Base-by-base conservation (phyloP, 2,329 filamentous ascomycete species). In the Davidsoniella australis region DNA sequence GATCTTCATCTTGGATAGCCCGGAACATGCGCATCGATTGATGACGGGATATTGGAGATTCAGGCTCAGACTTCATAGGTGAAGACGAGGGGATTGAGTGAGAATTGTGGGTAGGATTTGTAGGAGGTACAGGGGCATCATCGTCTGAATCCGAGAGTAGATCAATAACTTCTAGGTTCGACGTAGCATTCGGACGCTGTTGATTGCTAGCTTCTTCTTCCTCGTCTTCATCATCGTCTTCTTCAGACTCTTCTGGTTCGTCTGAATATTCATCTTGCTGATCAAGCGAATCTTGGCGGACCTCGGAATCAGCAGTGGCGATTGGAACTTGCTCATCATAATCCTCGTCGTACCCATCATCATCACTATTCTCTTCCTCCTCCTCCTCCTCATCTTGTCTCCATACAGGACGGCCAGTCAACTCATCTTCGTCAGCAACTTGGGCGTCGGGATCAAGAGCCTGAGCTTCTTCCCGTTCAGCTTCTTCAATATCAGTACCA, bases 91-190 rank as follows among this genome's bases (percentile, higher is more conserved):
- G n/a, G 41, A 23, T 9, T 14, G 23, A 37, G 18, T 16, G 44
- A 33, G 17, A 37, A 7, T 20, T 14, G 10, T 38, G 20, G 18
- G 20, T n/a, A 16, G 36, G 7, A 5, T 40, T 20, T 16, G 16
- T 12, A 33, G 36, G 18, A 14, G 16, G 18, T 14, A 6, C 26
- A 18, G 44, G 17, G 4, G 29, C 53, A 10, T 66, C 61, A 41
- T 64, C 62, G 29, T 70, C 68, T 2, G 65, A 68, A 50, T 71
- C 67, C 0, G 69, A 70, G 3, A 72, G 58, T 8, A 73, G 56
- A 48, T 64, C 64, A 51, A 73, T 72, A 16, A 71, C 62, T 3
- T 71, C 62, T 1, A 67, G 66, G 6, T 61, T 58, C 6, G 58
- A 58, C 1, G 61, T 52, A 8, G 53, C 53, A 9, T 17, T 36